phyloP scores from a whole-genome alignment of 2,329 filamentous ascomycete species.

The Torrubiella hemipterigena region DNA sequence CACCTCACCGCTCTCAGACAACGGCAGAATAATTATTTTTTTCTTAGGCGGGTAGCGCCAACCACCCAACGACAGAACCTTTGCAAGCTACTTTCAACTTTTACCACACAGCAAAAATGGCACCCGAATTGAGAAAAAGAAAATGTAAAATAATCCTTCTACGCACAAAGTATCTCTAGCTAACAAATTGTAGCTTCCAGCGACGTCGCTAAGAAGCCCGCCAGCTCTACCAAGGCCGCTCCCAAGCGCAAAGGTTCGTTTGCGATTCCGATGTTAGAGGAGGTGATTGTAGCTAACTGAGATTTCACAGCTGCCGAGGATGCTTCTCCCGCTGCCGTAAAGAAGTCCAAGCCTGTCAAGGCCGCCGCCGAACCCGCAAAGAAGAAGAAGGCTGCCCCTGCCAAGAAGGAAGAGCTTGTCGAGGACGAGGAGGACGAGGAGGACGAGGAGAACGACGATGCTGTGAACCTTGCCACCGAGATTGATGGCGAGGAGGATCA shows the following conservation, averaged over 20 bases:
- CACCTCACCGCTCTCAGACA: slow-evolving; percentile 4
- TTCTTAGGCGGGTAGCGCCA: slow-evolving; percentile 10
- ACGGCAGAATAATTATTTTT: slow-evolving; percentile 25
- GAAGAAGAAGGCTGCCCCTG: slow-evolving; percentile 12
- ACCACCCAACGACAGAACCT: too few relatives aligned
- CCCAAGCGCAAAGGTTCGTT: slow-evolving; percentile 22
- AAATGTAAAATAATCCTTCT: slow-evolving; percentile 12
- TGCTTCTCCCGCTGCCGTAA: slow-evolving; percentile 28
- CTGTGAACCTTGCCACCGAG: slow-evolving; percentile 29
- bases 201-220: slow-evolving; percentile 16
- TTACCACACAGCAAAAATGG: slow-evolving; percentile 21
- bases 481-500: slow-evolving; percentile 34
- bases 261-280: slow-evolving; percentile 1
- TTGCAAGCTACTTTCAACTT: slow-evolving; percentile 1
- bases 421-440: slow-evolving; percentile 20
- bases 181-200: slow-evolving; percentile 13
- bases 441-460: slow-evolving; percentile 27
- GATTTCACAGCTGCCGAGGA: slow-evolving; percentile 26
- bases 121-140: slow-evolving; percentile 28
- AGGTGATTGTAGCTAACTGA: slow-evolving; percentile 11
- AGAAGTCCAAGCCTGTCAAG: slow-evolving; percentile 23
- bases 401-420: slow-evolving; percentile 9
- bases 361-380: slow-evolving; percentile 18
- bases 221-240: slow-evolving; percentile 12
- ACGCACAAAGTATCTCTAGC: background rate